Evolutionary conservation across 1,284 basidiomycete genomes (phyloP), one percentile per base, ranked within the genome.

Genomic region (Puccinia horiana): DNA sequence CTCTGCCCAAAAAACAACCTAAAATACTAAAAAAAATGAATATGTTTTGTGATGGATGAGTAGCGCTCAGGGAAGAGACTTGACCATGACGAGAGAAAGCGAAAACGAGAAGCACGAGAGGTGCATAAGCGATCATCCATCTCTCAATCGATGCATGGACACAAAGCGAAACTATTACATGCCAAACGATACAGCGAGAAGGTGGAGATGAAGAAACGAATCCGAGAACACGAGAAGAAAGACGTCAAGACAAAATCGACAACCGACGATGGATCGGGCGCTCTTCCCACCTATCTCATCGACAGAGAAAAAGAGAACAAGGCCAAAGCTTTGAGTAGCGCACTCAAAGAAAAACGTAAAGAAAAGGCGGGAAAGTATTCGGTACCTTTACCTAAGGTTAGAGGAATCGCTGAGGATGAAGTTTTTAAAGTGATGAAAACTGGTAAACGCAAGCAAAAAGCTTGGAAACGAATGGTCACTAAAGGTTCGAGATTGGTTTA

Each of bases 341-440:
- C 97, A 18, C 93, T 99, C 90, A 99, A 99, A 89, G 95, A 99
- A 88, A 94, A 96, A 87, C 91, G 97, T 86, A 99, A 99, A 88
- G 97, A 99, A 89, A 97, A 98, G 89, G 97, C 96, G 1, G 97
- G 96, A 37, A 96, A 97, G 88, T 99, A 95, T 88, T 92, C 95
- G 37, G 97, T 99, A 1, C 97, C 96, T 2, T 87, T 99, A 83
- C 96, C 97, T 73, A 97, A 96, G 88, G 97, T 99, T 76, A 90
- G 96, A 81, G 97, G 97, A 67, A 98, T 99, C 85, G 96, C 96
- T 26, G 97, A 99, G 88, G 97, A 99, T 86, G 97, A 99, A 90
- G 97, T 96, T 91, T 99, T 99, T 91, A 98, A 97, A 90, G 97
- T 99, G 49, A 91, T 99, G 90, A 94, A 96, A 89, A 96, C 96